phyloP scores from a whole-genome alignment of 768 basidiomycete species.

The Wakefieldia striispora region DNA sequence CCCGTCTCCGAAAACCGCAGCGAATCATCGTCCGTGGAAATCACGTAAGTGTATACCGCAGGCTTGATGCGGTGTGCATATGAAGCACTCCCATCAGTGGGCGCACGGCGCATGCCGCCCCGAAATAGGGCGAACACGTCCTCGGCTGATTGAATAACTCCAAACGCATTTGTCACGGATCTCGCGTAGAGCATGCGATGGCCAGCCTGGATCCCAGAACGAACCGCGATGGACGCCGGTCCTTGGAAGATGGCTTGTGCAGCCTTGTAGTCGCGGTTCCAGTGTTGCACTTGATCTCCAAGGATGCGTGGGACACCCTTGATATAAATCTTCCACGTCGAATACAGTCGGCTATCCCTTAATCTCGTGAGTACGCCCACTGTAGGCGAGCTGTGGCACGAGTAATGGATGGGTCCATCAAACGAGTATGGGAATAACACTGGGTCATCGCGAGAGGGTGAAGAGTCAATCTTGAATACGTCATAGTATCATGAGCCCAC shows the following conservation, averaged over 20 bases:
- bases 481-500: constrained; percentile 1
- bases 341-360: constrained; percentile 62
- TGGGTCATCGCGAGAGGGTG: constrained; percentile 43
- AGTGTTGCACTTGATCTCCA: constrained; percentile 56
- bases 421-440: constrained; percentile 56
- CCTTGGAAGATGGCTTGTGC: constrained; percentile 71
- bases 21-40: constrained; percentile 70
- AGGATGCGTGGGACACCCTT: constrained; percentile 59
- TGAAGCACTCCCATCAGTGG: constrained; percentile 11
- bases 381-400: constrained; percentile 68
- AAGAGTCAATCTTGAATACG: constrained; percentile 51
- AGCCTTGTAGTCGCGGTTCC: constrained; percentile 66
- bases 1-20: constrained; percentile 86
- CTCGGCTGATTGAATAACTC: constrained; percentile 47
- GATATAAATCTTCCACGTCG: constrained; percentile 77
- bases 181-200: constrained; percentile 76
- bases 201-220: constrained; percentile 67
- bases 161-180: constrained; percentile 59
- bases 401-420: constrained; percentile 71
- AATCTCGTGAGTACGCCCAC: constrained; percentile 63
- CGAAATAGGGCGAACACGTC: constrained; percentile 54
- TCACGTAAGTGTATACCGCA: constrained; percentile 83
- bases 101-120: constrained; percentile 33
- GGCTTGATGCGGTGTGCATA: constrained; percentile 62
- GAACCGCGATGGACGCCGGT: constrained; percentile 58